Evolutionary conservation across 768 basidiomycete species (phyloP), one percentile per base, ranked within the genome.

Genomic region (Boletus bicolor): DNA sequence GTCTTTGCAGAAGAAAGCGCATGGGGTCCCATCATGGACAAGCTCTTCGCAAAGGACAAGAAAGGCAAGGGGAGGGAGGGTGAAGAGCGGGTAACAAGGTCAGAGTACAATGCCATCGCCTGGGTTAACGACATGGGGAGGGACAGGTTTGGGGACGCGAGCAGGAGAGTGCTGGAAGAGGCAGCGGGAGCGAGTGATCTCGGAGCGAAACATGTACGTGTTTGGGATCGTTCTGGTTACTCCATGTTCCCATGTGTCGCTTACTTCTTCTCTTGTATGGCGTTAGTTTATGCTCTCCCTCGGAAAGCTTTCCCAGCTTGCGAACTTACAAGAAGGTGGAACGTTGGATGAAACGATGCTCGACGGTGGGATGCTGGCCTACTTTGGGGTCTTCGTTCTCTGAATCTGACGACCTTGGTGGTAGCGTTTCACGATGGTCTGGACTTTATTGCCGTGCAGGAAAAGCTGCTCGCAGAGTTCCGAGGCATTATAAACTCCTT

Each of bases 111-210:
- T 43, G 70, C 79, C 5, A 79, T 91, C 50, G 86, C 91, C 1
- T 98, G 96, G 96, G 77, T 98, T 36, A 87, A 97, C 66, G 86
- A 96, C 69, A 72, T 98, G 44, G 86, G 84, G 4, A 84, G 86
- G 53, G 77, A 75, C 38, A 77, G 84, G 46, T 90, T 84, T 68
- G 82, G 79, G 4, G 73, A 77, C 11, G 91, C 93, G 3, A 83
- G 88, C 3, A 65, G 72, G 19, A 78, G 85, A 15, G 75, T 98
- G 43, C 73, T 87, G 30, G 63, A 64, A n/a, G 90, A 89, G 60
- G 80, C 88, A 10, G 70, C 77, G 34, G 70, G 70, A 19, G 85
- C 85, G 10, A 70, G 68, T 7, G 81, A 82, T 53, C 75, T 96
- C 14, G 80, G 79, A 30, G 79, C 84, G 19, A 91, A 88, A 76